Evolutionary conservation across 257 asterid genomes (phyloP), one percentile per base, ranked within the genome.

Genomic region (Nemophila menziesii): DNA sequence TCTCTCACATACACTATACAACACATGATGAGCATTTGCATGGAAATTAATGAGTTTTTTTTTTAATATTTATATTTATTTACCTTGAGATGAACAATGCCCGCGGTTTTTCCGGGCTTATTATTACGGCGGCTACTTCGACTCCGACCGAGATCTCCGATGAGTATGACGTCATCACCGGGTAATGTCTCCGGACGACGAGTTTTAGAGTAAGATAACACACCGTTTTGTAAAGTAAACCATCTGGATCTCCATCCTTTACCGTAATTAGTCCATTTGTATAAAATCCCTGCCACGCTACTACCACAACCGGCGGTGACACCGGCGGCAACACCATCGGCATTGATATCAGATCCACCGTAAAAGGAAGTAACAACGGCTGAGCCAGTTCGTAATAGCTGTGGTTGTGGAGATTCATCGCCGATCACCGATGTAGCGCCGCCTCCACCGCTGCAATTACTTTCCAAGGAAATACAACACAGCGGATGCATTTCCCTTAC

Each of bases 161-260:
- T 69, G 11, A 69, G 48, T 15, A 38, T 52, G 19, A 64, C 43
- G 34, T 69, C 72, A 42, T 56, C 69, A 15, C 70, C 81, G 22
- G 68, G 44, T 16, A 75, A 46, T 40, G 69, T 75, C 41, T 70
- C 70, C 14, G 73, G 72, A 2, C 78, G 82, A 48, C 82, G 66
- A 29, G 74, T 56, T 64, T 86, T 86, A 34, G 92, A 63, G 62
- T 86, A 86, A 6, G 97, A 86, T 12, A 86, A 52, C 0, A 86
- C 70, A 3, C 97, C 95, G 42, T 79, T 78, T 4, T 77, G 67
- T 22, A 86, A 52, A 15, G 80, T 79, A 58, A 86, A 86, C 97
- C 93, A 82, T 4, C 97, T 71, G 60, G 95, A 79, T 77, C 97
- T 81, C 97, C 97, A 86, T 3, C 97, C 97, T 44, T 79, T 87